Evolutionary conservation across 768 basidiomycete genomes (phyloP).

Genomic region (Trametes cinnabarina): DNA sequence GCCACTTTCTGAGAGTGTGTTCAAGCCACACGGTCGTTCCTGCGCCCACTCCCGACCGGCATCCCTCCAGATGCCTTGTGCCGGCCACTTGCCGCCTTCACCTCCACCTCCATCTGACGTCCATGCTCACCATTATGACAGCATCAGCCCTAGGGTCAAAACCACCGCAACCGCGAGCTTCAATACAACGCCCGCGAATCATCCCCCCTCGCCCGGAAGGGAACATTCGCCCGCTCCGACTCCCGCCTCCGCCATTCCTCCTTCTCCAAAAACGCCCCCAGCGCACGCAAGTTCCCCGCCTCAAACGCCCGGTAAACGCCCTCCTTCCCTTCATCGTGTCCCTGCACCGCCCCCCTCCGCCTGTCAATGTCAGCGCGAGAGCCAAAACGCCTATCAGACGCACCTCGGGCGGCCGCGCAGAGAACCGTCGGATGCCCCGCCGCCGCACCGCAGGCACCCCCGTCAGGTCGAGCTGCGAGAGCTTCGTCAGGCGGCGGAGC

Average conservation of each 20-base stretch:
- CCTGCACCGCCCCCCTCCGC: conserved; percentile 37
- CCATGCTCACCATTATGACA: no score
- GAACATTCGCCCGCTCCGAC: conserved; percentile 58
- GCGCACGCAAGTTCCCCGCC: conserved; percentile 57
- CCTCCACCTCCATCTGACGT: no score
- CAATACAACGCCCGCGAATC: conserved; percentile 65
- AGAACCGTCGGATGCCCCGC: conserved; percentile 72
- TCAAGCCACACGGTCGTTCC: background rate
- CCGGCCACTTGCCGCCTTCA: no score
- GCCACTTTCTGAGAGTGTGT: no score
- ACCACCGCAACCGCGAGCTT: background rate
- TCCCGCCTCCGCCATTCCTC: conserved; percentile 56
- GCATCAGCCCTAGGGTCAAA: no score
- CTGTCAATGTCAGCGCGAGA: background rate
- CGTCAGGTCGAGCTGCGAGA: conserved; percentile 77
- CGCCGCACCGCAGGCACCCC: conserved; percentile 74
- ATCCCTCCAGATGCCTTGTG: no score
- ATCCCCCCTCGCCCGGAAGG: conserved; percentile 58
- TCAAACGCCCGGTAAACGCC: conserved; percentile 79
- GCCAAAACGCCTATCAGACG: conserved; percentile 26
- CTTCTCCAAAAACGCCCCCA: conserved; percentile 72
- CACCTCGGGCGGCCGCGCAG: conserved; percentile 66
- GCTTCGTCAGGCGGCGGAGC: conserved; percentile 51
- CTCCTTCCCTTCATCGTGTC: conserved; percentile 62
- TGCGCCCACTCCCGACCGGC: no score